phyloP scores from a whole-genome alignment of 2,329 filamentous ascomycete species.

The Aspergillus viridinutans region DNA sequence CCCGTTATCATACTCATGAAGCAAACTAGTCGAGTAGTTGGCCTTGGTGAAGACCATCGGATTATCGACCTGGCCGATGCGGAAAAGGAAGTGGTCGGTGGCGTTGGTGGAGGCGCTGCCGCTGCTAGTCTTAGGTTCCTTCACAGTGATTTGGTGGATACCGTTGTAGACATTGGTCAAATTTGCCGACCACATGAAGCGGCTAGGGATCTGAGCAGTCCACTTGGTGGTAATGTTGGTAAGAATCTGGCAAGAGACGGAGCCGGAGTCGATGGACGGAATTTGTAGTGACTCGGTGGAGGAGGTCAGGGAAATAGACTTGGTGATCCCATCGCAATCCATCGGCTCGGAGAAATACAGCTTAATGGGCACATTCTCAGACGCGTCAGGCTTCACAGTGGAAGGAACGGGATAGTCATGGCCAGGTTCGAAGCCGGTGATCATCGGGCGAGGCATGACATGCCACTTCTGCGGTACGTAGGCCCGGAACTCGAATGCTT shows the following conservation, averaged over 20 bases:
- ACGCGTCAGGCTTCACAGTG: slow-evolving; percentile 32
- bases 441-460: slow-evolving; percentile 49
- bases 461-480: slow-evolving; percentile 53
- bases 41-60: slow-evolving; percentile 56
- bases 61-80: slow-evolving; percentile 54
- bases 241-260: slow-evolving; percentile 44
- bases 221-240: slow-evolving; percentile 25
- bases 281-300: slow-evolving; percentile 44
- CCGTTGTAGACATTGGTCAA: slow-evolving; percentile 56
- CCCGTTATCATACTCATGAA: slow-evolving; percentile 41
- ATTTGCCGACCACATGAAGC: slow-evolving; percentile 51
- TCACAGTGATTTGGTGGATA: slow-evolving; percentile 54
- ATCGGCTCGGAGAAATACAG: slow-evolving; percentile 57
- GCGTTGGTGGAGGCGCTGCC: slow-evolving; percentile 45
- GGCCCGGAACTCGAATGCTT: slow-evolving; percentile 54
- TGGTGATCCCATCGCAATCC: slow-evolving; percentile 52
- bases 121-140: slow-evolving; percentile 45
- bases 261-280: slow-evolving; percentile 42
- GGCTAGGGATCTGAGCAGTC: slow-evolving; percentile 50
- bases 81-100: slow-evolving; percentile 57
- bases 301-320: slow-evolving; percentile 50
- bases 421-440: slow-evolving; percentile 57
- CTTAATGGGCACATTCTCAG: slow-evolving; percentile 46
- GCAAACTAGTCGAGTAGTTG: slow-evolving; percentile 55
- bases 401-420: slow-evolving; percentile 56